Evolutionary conservation across 106 monocot genomes (phyloP), one percentile per base, ranked within the genome.

Genomic region (Acorus calamus): DNA sequence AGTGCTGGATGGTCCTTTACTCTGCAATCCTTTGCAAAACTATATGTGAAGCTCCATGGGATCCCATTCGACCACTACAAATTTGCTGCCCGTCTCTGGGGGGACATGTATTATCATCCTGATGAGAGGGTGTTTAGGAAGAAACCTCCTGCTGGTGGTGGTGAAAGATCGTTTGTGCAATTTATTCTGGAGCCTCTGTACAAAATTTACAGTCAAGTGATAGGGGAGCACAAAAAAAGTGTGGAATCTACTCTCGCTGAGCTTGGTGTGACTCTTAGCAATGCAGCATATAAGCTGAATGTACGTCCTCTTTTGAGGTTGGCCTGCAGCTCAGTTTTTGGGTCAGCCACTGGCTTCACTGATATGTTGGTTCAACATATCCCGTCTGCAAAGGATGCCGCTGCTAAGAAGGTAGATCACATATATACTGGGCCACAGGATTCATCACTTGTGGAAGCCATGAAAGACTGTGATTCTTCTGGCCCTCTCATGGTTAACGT

Each of bases 1-100:
- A 82, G 56, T 72, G 94, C 90, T 12, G 94, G 94, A 5, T 96
- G 90, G 94, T 96, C 90, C 51, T 96, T 96, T 73, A 90, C 90
- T 3, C 62, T 96, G 42, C 94, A 96, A 49, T 87, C 94, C 6
- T 96, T 96, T 82, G 86, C 90, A n/a, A 90, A 90, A 71, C 64
- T 96, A 55, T 96, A 96, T 56, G 73, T 74, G 41, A 90, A 84
- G 62, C 77, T 96, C 8, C 94, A 96, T 76, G 94, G 94, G 10
- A 83, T 96, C 10, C 76, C 86, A 67, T 96, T 96, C 68, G 94
- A 96, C 11, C 64, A 75, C 69, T 5, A 52, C 14, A 96, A 96
- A 65, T 96, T 96, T 74, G 84, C 94, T 63, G 75, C 82, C 1
- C 86, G 84, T 44, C 74, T 96, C 5, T 96, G 94, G 94, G 94